Conservation (phyloP, 2,329 filamentous ascomycete genomes). For the Pseudogymnoascus sp. region DNA sequence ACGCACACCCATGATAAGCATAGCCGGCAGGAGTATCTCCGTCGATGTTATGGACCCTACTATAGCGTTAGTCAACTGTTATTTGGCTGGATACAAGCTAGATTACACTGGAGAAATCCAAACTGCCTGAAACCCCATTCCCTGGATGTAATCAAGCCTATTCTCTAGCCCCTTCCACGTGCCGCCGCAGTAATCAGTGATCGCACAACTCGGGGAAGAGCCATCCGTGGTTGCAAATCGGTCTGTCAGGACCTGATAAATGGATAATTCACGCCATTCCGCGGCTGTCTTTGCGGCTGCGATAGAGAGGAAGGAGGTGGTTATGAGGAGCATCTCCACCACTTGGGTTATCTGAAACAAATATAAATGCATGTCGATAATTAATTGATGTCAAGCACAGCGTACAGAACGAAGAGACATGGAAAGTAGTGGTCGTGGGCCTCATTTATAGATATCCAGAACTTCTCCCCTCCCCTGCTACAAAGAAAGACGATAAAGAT, state of each 20-base stretch:
- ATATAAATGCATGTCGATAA: not conserved
- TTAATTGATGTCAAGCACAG: not conserved
- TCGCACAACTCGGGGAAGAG: conserved; percentile 28
- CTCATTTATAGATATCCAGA: not conserved
- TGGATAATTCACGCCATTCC: conserved; percentile 32
- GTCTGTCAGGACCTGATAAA: conserved; percentile 38
- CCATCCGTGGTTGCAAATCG: conserved; percentile 34
- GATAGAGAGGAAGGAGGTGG: not conserved
- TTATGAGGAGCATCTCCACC: not conserved
- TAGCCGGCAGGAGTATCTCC: conserved; percentile 30
- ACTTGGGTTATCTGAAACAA: not conserved
- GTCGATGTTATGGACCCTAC: conserved; percentile 32
- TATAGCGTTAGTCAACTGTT: conserved; percentile 32
- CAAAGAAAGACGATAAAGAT: not conserved
- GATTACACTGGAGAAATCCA: conserved; percentile 31
- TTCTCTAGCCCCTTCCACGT: conserved; percentile 42
- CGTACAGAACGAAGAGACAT: not conserved
- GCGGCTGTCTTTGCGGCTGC: conserved; percentile 2
- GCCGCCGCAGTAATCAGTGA: conserved; percentile 37
- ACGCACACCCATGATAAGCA: conserved; percentile 40
- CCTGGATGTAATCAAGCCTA: conserved; percentile 42
- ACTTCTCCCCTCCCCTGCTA: not conserved
- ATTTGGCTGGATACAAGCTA: conserved; percentile 18
- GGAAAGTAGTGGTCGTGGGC: not conserved
- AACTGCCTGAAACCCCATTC: conserved; percentile 42